phyloP scores from a whole-genome alignment of 2,329 filamentous ascomycete species.

The Fusarium drepaniforme region DNA sequence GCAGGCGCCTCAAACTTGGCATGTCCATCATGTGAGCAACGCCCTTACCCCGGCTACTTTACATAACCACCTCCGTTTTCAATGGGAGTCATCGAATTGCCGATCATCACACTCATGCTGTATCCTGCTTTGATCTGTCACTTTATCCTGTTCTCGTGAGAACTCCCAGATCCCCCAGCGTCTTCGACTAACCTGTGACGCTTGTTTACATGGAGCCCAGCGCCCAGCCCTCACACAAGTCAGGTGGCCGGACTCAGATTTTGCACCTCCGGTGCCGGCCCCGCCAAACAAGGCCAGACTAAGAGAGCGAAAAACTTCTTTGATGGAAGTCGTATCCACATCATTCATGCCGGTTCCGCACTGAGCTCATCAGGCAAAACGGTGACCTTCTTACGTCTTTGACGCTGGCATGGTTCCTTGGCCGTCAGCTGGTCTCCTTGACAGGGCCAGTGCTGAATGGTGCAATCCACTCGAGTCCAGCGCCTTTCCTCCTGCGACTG shows the following conservation, averaged over 20 bases:
- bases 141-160: conserved; percentile 2
- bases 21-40: conserved; percentile 12
- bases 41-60: conserved; percentile 8
- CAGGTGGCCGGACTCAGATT: not conserved
- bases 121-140: conserved; percentile 2
- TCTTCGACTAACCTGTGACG: not conserved
- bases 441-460: conserved; percentile 17
- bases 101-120: conserved; percentile 1
- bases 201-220: not conserved
- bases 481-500: conserved; percentile 15
- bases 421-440: conserved; percentile 7
- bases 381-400: conserved; percentile 29
- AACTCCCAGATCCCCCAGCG: not conserved
- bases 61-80: conserved; percentile 11
- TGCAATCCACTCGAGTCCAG: conserved; percentile 11
- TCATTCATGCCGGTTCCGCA: conserved; percentile 23
- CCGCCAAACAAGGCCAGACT: conserved; percentile 37
- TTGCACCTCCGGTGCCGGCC: conserved; percentile 28
- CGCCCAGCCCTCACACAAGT: conserved; percentile 1
- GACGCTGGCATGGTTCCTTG: conserved; percentile 19
- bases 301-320: conserved; percentile 3
- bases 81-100: not conserved
- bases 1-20: conserved; percentile 7
- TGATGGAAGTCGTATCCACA: not conserved
- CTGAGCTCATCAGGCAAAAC: conserved; percentile 29